Evolutionary conservation across 352 stramenopile species (phyloP).

Genomic region (Thalassiosira exigua): DNA sequence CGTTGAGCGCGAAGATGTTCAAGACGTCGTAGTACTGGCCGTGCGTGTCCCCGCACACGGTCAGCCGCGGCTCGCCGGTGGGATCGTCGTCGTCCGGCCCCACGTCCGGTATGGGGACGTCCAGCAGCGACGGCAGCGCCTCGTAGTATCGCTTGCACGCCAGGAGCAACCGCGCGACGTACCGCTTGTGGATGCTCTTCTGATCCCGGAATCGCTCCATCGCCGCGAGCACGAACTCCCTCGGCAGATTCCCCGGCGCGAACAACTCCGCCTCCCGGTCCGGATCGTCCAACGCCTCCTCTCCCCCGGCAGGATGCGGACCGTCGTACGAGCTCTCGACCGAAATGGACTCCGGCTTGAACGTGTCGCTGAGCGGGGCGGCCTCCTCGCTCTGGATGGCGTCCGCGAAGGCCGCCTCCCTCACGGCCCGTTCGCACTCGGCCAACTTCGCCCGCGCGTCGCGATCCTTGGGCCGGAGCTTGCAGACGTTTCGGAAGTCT

Average conservation of each 20-base stretch:
- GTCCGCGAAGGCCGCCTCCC: conserved; percentile 93
- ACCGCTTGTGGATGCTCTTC: conserved; percentile 98
- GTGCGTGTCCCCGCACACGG: conserved; percentile 98
- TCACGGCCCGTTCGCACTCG: conserved; percentile 96
- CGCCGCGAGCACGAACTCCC: conserved; percentile 85
- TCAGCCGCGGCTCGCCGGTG: conserved; percentile 56
- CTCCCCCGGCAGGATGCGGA: conserved; percentile 76
- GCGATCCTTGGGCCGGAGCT: conserved; percentile 93
- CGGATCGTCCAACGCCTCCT: conserved; percentile 51
- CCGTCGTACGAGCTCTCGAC: conserved; percentile 86
- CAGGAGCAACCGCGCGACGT: conserved; percentile 95
- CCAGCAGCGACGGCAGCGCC: conserved; percentile 90
- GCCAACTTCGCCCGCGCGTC: conserved; percentile 93
- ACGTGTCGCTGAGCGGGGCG: conserved; percentile 90
- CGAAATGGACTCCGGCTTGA: conserved; percentile 87
- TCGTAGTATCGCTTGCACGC: conserved; percentile 91
- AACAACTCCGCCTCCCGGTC: conserved; percentile 63
- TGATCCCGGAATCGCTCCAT: conserved; percentile 96
- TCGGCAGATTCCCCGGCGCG: conserved; percentile 73
- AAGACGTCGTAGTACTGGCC: conserved; percentile 99
- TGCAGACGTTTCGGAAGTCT: conserved; percentile 96
- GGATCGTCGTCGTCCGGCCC: conserved; percentile 56
- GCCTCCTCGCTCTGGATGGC: conserved; percentile 96
- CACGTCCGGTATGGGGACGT: conserved; percentile 79
- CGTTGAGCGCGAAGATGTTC: conserved; percentile 99